These are phyloP conservation scores for Candida andamanensis DNA, from an alignment of 805 yeast species.

Conservation along the genomic window DNA sequence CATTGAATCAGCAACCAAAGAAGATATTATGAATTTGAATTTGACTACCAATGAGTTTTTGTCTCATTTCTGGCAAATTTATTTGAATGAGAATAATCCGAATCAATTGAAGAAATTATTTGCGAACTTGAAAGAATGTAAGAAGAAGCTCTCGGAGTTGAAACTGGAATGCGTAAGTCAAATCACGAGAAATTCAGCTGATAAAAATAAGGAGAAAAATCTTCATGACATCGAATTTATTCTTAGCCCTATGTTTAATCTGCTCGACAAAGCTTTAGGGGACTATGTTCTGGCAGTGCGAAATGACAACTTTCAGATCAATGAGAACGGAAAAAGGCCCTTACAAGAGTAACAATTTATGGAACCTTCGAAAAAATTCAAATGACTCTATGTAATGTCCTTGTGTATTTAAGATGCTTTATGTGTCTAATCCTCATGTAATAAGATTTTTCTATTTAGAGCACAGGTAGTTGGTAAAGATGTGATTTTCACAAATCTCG, in stretches of 20 bases:
- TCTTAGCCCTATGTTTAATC: constrained; percentile 25
- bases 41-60: constrained; percentile 38
- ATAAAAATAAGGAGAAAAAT: constrained; percentile 28
- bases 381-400: too few species aligned
- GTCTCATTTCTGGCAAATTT: constrained; percentile 41
- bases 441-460: too few species aligned
- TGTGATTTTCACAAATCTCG: too few species aligned
- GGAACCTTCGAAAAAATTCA: too few species aligned
- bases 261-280: constrained; percentile 28
- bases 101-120: constrained; percentile 34
- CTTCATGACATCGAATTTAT: constrained; percentile 28
- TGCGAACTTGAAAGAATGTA: constrained; percentile 31
- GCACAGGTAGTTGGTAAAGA: too few species aligned
- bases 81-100: constrained; percentile 31
- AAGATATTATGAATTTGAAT: constrained; percentile 33
- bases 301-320: constrained; percentile 12
- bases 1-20: constrained; percentile 11
- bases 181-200: constrained; percentile 20
- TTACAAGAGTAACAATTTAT: constrained; percentile 11
- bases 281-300: constrained; percentile 30
- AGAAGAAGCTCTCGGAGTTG: constrained; percentile 22
- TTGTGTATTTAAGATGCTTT: too few species aligned
- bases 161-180: constrained; percentile 16
- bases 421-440: too few species aligned
- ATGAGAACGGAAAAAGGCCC: constrained; percentile 33